Conservation (phyloP, 208 protist species). For the Wallacemonas sp. region DNA sequence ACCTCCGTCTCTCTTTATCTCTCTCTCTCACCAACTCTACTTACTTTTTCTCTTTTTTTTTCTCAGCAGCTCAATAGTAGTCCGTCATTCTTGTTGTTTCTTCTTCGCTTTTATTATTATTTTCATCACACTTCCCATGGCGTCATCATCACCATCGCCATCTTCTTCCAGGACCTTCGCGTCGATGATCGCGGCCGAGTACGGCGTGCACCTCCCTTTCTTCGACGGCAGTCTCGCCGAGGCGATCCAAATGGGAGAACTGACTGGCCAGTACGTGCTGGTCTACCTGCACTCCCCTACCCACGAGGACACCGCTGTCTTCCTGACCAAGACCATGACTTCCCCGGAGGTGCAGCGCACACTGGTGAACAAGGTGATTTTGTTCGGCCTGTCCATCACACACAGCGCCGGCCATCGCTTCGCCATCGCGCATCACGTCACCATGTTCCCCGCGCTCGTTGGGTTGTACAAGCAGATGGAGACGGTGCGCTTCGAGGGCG, state of each 20-base stretch:
- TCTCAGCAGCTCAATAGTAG: too few relatives aligned
- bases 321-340: conserved; percentile 60
- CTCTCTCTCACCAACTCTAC: not conserved
- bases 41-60: conserved; percentile 14
- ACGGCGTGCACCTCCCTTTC: conserved; percentile 52
- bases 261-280: conserved; percentile 52
- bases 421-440: conserved; percentile 46
- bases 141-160: not conserved
- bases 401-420: conserved; percentile 45
- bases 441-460: conserved; percentile 65
- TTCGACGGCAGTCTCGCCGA: conserved; percentile 64
- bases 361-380: conserved; percentile 44
- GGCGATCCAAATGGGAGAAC: conserved; percentile 47
- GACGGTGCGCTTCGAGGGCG: conserved; percentile 59
- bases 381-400: conserved; percentile 65
- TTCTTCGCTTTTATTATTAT: not conserved
- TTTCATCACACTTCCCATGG: not conserved
- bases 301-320: conserved; percentile 67
- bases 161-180: conserved; percentile 16
- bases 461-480: conserved; percentile 57
- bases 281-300: conserved; percentile 81
- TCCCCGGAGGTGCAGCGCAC: conserved; percentile 40
- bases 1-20: not conserved
- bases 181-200: conserved; percentile 32
- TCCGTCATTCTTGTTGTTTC: conserved; percentile 9